Base-by-base conservation (phyloP, 768 basidiomycete genomes). In the Zangia roseola region DNA sequence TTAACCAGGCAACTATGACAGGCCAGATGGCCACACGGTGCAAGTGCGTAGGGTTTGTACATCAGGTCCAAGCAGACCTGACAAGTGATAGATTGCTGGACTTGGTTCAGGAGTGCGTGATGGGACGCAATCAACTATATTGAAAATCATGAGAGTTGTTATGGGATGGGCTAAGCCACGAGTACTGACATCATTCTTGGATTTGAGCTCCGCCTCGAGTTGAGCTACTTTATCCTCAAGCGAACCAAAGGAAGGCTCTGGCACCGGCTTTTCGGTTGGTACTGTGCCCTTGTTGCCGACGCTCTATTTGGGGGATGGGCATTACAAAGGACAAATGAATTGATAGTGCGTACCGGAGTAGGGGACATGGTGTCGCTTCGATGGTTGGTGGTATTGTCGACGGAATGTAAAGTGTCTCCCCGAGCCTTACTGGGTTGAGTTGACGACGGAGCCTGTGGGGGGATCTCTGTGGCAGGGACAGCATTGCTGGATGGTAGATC, bases 31-130 rank as follows among this genome's bases (percentile, higher is more conserved):
- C 88, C 88, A 49, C 88, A 91, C 1, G 88, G 87, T 0, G 84
- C 76, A 17, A 89, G 79, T 0, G 86, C 82, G 54, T 80, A 91
- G 0, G 89, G 88, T 54, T 78, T 80, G 63, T 85, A 74, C 63
- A 91, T 73, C 20, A 87, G 70, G 56, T 89, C 87, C 23, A 90
- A 72, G 60, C 89, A 91, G 52, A 91, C 84, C 63, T 90, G 86
- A 52, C 89, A 91, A 12, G 81, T 86, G 21, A 88, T 64, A 0
- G 83, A 76, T 52, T 85, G 81, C 9, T 82, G 80, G 36, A 88
- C 56, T 47, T 80, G 72, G 4, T 63, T 62, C n/a, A 87, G 56
- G 20, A 82, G 69, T 9, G 69, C 57, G 68, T 83, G 74, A 54
- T 89, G 82, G 52, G 72, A 72, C 19, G 69, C 57, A 34, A 86